These are phyloP conservation scores for Pochonia chlamydosporia DNA, from an alignment of 2,329 filamentous ascomycete species.

Conservation along the genomic window DNA sequence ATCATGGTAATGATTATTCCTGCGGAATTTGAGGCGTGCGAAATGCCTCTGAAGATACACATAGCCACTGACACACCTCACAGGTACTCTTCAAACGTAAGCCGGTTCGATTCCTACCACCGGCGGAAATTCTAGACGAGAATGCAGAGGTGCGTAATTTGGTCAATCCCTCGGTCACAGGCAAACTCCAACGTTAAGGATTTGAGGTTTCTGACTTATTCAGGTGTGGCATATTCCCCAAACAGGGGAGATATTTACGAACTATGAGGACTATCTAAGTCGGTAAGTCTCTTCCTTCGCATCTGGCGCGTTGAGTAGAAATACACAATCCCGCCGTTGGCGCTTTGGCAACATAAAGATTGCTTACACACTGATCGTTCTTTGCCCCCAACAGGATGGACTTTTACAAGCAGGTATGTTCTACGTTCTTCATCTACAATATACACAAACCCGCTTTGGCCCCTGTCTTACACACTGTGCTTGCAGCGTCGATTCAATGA, in stretches of 20 bases:
- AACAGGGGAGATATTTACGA: slow-evolving; percentile 83
- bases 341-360: not conserved
- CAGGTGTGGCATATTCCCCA: slow-evolving; percentile 89
- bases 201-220: not conserved
- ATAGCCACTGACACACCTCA: slow-evolving; percentile 8
- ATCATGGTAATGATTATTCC: slow-evolving; percentile 8
- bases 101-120: slow-evolving; percentile 75
- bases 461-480: slow-evolving; percentile 7
- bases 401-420: slow-evolving; percentile 77
- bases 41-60: not conserved
- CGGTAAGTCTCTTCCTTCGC: slow-evolving; percentile 50
- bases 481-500: slow-evolving; percentile 81
- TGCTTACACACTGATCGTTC: slow-evolving; percentile 4
- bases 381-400: slow-evolving; percentile 59
- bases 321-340: not conserved
- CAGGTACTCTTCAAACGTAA: slow-evolving; percentile 96
- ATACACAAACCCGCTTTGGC: too few relatives aligned
- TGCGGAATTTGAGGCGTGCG: not conserved
- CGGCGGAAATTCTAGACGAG: slow-evolving; percentile 70
- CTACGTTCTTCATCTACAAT: not conserved
- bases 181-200: not conserved
- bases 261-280: slow-evolving; percentile 81
- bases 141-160: slow-evolving; percentile 65
- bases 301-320: not conserved
- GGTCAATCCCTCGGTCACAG: slow-evolving; percentile 9